phyloP scores from a whole-genome alignment of 768 basidiomycete genomes.

The Coprinopsis marcescibilis region DNA sequence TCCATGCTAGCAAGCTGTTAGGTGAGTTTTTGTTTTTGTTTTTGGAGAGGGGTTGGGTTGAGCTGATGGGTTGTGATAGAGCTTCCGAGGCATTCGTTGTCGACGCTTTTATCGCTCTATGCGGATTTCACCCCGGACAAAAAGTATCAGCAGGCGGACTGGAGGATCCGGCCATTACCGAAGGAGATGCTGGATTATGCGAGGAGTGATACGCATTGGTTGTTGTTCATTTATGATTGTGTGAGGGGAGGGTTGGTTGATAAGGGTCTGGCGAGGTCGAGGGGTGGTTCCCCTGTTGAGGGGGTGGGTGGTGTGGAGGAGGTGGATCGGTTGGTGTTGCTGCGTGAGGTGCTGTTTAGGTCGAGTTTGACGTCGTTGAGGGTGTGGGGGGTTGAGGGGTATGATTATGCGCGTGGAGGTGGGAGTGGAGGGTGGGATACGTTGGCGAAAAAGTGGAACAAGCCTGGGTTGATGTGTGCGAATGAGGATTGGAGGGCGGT shows the following conservation, averaged over 20 bases:
- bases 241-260: constrained; percentile 85
- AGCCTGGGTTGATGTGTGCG: constrained; percentile 32
- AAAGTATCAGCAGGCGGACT: constrained; percentile 94
- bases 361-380: constrained; percentile 76
- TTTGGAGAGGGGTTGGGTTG: neutral
- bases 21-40: constrained; percentile 32
- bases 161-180: constrained; percentile 89
- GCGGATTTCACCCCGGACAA: constrained; percentile 92
- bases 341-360: constrained; percentile 61
- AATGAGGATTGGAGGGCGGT: constrained; percentile 22
- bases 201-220: constrained; percentile 93
- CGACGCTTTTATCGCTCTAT: constrained; percentile 79
- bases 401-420: constrained; percentile 57
- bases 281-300: constrained; percentile 6
- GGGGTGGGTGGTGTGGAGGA: neutral
- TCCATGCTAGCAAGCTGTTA: constrained; percentile 84
- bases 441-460: constrained; percentile 81
- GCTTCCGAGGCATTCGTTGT: constrained; percentile 79
- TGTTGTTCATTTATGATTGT: constrained; percentile 88
- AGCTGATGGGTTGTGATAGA: constrained; percentile 39
- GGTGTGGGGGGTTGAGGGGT: constrained; percentile 61
- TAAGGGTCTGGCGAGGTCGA: constrained; percentile 29
- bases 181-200: constrained; percentile 90
- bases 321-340: constrained; percentile 31
- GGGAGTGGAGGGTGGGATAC: constrained; percentile 76